Base-by-base conservation (phyloP, 805 yeast species). In the Sugiyamaella americana region DNA sequence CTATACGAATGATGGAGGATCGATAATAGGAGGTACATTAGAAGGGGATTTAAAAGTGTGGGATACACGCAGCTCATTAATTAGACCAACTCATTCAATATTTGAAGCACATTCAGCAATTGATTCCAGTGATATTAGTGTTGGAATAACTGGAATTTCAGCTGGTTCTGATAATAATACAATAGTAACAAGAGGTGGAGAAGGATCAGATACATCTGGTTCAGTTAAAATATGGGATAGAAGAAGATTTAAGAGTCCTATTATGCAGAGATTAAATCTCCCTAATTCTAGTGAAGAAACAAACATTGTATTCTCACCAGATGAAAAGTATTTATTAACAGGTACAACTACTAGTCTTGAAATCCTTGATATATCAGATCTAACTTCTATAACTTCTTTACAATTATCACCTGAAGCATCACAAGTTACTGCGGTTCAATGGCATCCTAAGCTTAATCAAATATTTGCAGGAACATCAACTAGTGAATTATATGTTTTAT, bases 381-480 rank as follows among this genome's bases (percentile, higher is more conserved):
- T 62, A 17, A 36, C 60, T 3, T 50, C 58, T 4, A 41, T 60
- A 22, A 49, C 56, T 11, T 43, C 43, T 5, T 29, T 58, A 23
- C 5, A 5, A 23, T 10, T 21, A 6, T 17, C 21, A 16, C 8
- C 10, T 21, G 16, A 38, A 8, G 11, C 24, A 11, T 32, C 41
- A 5, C 17, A 48, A 1, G 52, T 56, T 2, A 46, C 52, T 4
- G 22, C 49, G 10, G 52, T 58, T 2, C 6, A 40, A 8, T 66
- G 69, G 69, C 55, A 58, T 40, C 34, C 54, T 3, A 32, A 37
- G 11, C 49, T 61, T 10, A 60, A 66, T 39, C 69, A 65, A 41
- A 60, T 65, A 23, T 51, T 55, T 17, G 54, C 54, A 4, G 67
- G 67, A 6, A 48, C 52, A 3, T 40, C 58, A 5, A 40, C 51